These are phyloP conservation scores for Aspergillus haitiensis DNA, from an alignment of 495 filamentous ascomycete genomes.

Conservation along the genomic window DNA sequence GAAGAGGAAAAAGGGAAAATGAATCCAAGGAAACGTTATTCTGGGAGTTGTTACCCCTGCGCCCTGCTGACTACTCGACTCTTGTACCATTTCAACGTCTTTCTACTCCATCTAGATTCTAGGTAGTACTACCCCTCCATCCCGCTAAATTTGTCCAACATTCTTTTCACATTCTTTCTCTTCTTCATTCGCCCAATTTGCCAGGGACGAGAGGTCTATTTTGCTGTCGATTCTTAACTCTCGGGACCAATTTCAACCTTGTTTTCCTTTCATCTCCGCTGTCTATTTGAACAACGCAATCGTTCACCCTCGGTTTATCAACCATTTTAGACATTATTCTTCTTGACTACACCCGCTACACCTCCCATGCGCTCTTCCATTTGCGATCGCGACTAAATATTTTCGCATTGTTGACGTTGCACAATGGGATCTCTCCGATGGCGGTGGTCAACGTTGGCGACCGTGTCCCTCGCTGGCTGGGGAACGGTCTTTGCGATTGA, in stretches of 20 bases:
- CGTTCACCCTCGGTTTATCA: too few species aligned
- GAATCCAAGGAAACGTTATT: not conserved
- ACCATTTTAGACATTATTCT: too few species aligned
- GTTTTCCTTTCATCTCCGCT: too few species aligned
- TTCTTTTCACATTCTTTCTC: not conserved
- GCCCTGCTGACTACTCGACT: conserved; percentile 5
- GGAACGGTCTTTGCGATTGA: conserved; percentile 32
- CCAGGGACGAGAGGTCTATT: too few species aligned
- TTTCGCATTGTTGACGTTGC: not conserved
- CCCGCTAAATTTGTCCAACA: not conserved
- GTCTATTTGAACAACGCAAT: too few species aligned
- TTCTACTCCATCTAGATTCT: not conserved
- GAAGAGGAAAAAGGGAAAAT: not conserved
- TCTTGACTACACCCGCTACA: too few species aligned
- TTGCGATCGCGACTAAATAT: not conserved
- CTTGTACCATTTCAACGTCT: not conserved
- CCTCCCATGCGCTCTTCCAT: too few species aligned
- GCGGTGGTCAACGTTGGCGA: conserved; percentile 17
- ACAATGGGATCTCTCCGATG: conserved; percentile 30
- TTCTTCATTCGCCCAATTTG: not conserved
- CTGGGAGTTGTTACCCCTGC: not conserved
- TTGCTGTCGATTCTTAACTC: too few species aligned
- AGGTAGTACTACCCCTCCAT: not conserved
- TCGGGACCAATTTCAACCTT: too few species aligned
- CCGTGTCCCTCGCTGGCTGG: conserved; percentile 24